Conservation (phyloP, 2,329 filamentous ascomycete species). For the Beauveria caledonica region DNA sequence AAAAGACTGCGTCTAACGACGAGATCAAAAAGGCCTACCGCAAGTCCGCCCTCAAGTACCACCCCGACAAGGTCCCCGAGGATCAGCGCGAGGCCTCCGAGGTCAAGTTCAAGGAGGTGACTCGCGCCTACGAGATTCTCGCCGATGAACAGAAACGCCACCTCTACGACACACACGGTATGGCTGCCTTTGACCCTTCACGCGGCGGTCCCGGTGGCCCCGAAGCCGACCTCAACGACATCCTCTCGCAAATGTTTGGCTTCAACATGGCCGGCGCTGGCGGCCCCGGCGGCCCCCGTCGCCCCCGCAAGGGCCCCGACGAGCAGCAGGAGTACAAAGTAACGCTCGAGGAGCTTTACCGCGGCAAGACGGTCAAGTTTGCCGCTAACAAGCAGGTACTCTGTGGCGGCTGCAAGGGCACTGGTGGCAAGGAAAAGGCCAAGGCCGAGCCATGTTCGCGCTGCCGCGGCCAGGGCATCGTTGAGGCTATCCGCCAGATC, state of each 20-base stretch:
- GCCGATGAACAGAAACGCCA: slow-evolving; percentile 89
- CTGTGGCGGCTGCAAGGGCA: slow-evolving; percentile 79
- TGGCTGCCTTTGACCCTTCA: slow-evolving; percentile 85
- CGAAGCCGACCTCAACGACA: slow-evolving; percentile 84
- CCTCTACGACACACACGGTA: slow-evolving; percentile 88
- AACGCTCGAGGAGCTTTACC: slow-evolving; percentile 89
- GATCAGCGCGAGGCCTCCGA: slow-evolving; percentile 79
- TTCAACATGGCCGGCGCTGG: slow-evolving; percentile 57
- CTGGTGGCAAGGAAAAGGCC: slow-evolving; percentile 84
- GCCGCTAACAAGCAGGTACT: slow-evolving; percentile 90
- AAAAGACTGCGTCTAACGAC: slow-evolving; percentile 60
- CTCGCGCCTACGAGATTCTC: slow-evolving; percentile 95
- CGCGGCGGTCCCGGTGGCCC: slow-evolving; percentile 56
- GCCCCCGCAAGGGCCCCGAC: slow-evolving; percentile 64
- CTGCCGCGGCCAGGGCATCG: slow-evolving; percentile 73
- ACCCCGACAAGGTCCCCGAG: slow-evolving; percentile 92
- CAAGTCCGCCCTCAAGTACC: slow-evolving; percentile 81
- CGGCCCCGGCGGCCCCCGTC: slow-evolving; percentile 43
- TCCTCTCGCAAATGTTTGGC: slow-evolving; percentile 86
- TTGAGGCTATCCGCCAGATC: slow-evolving; percentile 71
- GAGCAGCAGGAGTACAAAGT: slow-evolving; percentile 91
- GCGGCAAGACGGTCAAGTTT: slow-evolving; percentile 97
- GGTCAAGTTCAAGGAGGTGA: slow-evolving; percentile 84
- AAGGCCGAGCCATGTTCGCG: slow-evolving; percentile 75
- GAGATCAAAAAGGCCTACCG: slow-evolving; percentile 95